Evolutionary conservation across 2,329 filamentous ascomycete species (phyloP), one percentile per base, ranked within the genome.

Genomic region (Calonectria naviculata): DNA sequence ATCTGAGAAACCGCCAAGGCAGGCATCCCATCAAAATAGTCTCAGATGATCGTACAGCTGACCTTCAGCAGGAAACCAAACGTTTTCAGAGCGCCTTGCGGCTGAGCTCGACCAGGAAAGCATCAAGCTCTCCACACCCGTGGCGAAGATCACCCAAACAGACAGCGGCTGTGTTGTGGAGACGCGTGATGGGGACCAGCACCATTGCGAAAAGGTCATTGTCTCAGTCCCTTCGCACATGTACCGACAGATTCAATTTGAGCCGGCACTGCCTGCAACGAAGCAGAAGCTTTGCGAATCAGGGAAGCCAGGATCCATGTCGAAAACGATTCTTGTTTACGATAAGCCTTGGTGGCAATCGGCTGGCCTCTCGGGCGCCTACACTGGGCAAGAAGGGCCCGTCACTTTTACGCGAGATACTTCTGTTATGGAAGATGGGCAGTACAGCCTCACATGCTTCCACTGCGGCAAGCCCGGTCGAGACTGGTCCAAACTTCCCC

Each of bases 341-440:
- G 67, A 78, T 0, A 76, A 76, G 5, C 84, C 87, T 0, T 89
- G 85, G 77, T 90, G 88, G 89, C 76, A 81, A 1, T 75, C 81
- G 0, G 68, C 78, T 1, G 82, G 83, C 0, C 79, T 85, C 19
- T 84, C 82, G 47, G 87, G 86, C 6, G 79, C 86, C 24, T 79
- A 83, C 62, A 85, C 83, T 0, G 82, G 42, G 2, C 42, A 58
- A 17, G 66, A 71, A 3, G 79, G 79, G 0, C 80, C 80, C 12
- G 68, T 81, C 38, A 70, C 69, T 71, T 80, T 81, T 54, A 77
- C 74, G 10, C 76, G 79, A 68, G 80, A 81, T 49, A 80, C 74
- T 1, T 78, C 73, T 36, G 71, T 70, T 26, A 56, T 60, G 19
- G 67, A 74, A 2, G 66, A 82, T 52, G 58, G 54, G 1, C 75